Evolutionary conservation across 2,329 filamentous ascomycete species (phyloP).

Genomic region (Pezicula neosporulosa): DNA sequence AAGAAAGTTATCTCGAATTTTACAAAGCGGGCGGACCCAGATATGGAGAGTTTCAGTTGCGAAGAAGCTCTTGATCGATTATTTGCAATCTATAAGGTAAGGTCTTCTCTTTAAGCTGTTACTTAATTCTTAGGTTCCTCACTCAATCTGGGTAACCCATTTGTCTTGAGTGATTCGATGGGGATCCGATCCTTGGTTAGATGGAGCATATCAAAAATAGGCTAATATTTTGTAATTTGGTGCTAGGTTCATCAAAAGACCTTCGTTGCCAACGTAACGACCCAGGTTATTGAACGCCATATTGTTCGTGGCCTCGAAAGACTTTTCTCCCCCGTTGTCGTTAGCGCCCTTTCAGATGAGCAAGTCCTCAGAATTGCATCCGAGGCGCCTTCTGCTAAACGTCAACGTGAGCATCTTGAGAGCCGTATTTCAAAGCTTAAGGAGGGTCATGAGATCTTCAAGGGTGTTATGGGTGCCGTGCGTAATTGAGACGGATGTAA

Average conservation of each 20-base stretch:
- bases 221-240: neutral
- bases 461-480: conserved; percentile 13
- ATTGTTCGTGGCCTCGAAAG: conserved; percentile 24
- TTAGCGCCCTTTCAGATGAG: conserved; percentile 16
- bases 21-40: conserved; percentile 5
- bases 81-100: conserved; percentile 30
- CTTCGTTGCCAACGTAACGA: conserved; percentile 31
- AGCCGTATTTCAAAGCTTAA: conserved; percentile 25
- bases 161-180: too few relatives aligned
- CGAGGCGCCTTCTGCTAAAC: conserved; percentile 19
- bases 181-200: neutral
- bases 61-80: conserved; percentile 28
- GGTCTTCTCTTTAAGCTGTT: neutral
- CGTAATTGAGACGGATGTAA: too few relatives aligned
- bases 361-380: conserved; percentile 23
- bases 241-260: conserved; percentile 27
- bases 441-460: conserved; percentile 24
- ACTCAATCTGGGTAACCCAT: too few relatives aligned
- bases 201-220: neutral
- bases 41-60: conserved; percentile 27
- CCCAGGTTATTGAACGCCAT: conserved; percentile 30
- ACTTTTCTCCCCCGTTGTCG: conserved; percentile 25
- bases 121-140: neutral
- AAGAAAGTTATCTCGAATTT: conserved; percentile 5
- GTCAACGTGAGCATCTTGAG: conserved; percentile 19